Percentiles rank a stretch among this genome's conserved stretches.
These are phyloP conservation scores for Onygena corvina DNA, from an alignment of 2,329 filamentous ascomycete genomes.

Conservation along the genomic window DNA sequence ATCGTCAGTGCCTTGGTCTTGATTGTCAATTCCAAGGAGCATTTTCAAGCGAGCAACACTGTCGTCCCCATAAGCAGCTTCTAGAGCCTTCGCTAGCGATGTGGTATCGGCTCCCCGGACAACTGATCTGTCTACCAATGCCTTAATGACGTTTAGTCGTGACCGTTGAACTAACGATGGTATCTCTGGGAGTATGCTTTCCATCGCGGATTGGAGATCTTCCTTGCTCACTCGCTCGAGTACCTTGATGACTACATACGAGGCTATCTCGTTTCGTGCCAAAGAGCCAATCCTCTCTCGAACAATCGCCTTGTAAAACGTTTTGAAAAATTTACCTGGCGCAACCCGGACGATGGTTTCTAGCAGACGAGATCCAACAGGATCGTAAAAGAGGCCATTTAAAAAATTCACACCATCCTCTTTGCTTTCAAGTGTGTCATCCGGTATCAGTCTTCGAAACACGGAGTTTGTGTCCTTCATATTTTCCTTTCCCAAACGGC, in stretches of 20 bases:
- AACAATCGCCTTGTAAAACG: slow-evolving; percentile 68
- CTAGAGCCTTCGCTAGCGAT: slow-evolving; percentile 45
- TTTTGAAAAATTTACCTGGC: slow-evolving; percentile 84
- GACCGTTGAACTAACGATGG: slow-evolving; percentile 60
- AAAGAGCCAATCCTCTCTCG: slow-evolving; percentile 67
- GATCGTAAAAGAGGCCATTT: slow-evolving; percentile 76
- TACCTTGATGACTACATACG: slow-evolving; percentile 72
- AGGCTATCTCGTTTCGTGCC: slow-evolving; percentile 78
- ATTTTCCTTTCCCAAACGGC: slow-evolving; percentile 55
- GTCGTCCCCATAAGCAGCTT: slow-evolving; percentile 45
- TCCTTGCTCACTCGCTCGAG: slow-evolving; percentile 77
- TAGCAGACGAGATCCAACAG: slow-evolving; percentile 76
- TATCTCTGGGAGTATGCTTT: slow-evolving; percentile 61
- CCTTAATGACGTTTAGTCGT: slow-evolving; percentile 66
- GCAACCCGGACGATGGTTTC: slow-evolving; percentile 72
- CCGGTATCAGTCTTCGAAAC: slow-evolving; percentile 65
- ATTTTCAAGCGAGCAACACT: slow-evolving; percentile 43
- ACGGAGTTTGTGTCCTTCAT: slow-evolving; percentile 56
- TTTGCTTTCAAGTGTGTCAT: slow-evolving; percentile 61
- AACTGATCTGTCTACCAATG: slow-evolving; percentile 69
- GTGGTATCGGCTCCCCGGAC: slow-evolving; percentile 51
- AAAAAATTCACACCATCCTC: slow-evolving; percentile 64
- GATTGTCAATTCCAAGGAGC: slow-evolving; percentile 47
- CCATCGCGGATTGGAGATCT: slow-evolving; percentile 62
- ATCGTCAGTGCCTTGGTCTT: slow-evolving; percentile 36